A percentile compares a stretch with the other conserved stretches of the same genome.
Evolutionary conservation across 345 rosid species (phyloP).

Genomic region (Gossypium bickii): DNA sequence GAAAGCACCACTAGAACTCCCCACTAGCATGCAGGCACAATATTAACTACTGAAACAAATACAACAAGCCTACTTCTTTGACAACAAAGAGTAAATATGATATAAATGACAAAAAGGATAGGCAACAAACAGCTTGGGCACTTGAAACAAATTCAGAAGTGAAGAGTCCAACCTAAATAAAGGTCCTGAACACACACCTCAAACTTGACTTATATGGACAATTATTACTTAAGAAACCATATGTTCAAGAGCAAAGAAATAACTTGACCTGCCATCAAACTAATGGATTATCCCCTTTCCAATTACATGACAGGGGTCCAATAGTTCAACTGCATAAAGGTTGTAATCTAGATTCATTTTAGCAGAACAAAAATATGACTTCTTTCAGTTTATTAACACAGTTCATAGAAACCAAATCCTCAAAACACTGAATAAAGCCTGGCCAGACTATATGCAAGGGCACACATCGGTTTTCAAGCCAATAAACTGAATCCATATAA

Average conservation of each 20-base stretch:
- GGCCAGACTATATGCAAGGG: background rate
- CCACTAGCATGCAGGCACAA: background rate
- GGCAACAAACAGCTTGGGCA: background rate
- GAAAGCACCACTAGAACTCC: background rate
- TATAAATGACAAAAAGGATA: background rate
- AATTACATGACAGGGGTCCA: background rate
- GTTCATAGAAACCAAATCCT: background rate
- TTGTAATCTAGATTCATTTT: background rate
- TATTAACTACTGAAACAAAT: background rate
- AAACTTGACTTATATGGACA: background rate
- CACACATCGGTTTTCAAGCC: conserved; percentile 25
- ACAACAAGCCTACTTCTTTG: background rate
- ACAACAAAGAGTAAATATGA: background rate
- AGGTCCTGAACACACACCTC: background rate
- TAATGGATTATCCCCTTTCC: background rate
- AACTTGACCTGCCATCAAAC: background rate
- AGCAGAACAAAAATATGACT: conserved; percentile 4
- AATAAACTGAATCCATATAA: too few relatives aligned
- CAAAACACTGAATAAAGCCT: background rate
- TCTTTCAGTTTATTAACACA: conserved; percentile 10
- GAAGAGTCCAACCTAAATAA: background rate
- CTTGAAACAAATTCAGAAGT: background rate
- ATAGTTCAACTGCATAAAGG: background rate
- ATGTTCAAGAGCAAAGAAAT: background rate
- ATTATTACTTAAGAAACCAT: background rate